Conservation (phyloP, 352 stramenopile species). For the Phytopythium cucurbitacearum region DNA sequence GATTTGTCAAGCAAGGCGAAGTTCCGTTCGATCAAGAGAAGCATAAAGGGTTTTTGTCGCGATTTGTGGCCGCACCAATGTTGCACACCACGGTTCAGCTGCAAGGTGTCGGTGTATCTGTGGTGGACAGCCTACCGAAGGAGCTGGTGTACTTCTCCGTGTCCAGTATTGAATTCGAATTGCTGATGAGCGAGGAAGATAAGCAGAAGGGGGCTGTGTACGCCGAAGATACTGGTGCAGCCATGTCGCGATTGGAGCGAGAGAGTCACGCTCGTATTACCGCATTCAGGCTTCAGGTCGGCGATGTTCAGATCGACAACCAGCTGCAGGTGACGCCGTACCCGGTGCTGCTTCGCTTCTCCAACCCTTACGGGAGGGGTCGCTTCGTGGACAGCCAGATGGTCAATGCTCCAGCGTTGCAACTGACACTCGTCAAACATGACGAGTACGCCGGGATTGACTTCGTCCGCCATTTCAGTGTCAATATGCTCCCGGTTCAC, state of each 20-base stretch:
- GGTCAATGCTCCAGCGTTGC: constrained; percentile 58
- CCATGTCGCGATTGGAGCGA: constrained; percentile 47
- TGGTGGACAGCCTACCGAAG: constrained; percentile 69
- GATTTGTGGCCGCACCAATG: constrained; percentile 46
- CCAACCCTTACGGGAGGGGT: constrained; percentile 46
- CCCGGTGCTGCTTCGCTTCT: constrained; percentile 81
- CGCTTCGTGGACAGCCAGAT: constrained; percentile 47
- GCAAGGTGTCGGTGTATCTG: constrained; percentile 70
- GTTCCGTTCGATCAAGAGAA: constrained; percentile 10
- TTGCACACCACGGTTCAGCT: constrained; percentile 53
- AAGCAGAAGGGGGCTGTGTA: constrained; percentile 26
- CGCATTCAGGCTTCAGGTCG: constrained; percentile 61
- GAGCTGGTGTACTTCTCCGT: constrained; percentile 80
- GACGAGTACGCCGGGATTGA: constrained; percentile 84
- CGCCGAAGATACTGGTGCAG: constrained; percentile 35
- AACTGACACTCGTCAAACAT: constrained; percentile 78
- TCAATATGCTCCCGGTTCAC: constrained; percentile 63
- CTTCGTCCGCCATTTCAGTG: constrained; percentile 84
- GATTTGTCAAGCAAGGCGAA: constrained; percentile 3
- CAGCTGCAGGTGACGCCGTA: constrained; percentile 79
- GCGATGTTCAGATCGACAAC: constrained; percentile 87
- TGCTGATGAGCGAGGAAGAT: constrained; percentile 48
- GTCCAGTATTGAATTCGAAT: constrained; percentile 55
- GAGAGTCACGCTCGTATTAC: constrained; percentile 54
- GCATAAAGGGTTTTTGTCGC: constrained; percentile 27